These are phyloP conservation scores for Thalassiosira hispida DNA, from an alignment of 352 stramenopile species.

Conservation along the genomic window DNA sequence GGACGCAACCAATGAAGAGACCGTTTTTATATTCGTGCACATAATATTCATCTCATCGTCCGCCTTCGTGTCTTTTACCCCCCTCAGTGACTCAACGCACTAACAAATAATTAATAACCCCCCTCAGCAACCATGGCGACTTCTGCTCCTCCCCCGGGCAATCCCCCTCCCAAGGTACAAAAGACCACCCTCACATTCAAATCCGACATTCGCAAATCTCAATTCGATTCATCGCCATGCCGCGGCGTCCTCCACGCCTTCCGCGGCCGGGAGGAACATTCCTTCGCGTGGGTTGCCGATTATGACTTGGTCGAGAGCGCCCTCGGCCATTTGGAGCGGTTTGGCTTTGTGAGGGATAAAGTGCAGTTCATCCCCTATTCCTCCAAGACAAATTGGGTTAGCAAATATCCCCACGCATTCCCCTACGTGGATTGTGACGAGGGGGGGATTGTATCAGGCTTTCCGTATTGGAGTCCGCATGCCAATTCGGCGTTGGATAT, in stretches of 20 bases:
- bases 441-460: constrained; percentile 4
- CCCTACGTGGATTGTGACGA: constrained; percentile 26
- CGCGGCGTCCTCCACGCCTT: constrained; percentile 26
- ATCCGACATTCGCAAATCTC: constrained; percentile 30
- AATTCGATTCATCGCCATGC: background rate
- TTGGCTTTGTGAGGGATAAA: background rate
- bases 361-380: constrained; percentile 31
- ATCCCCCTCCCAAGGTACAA: constrained; percentile 15
- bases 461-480: constrained; percentile 19
- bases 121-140: background rate
- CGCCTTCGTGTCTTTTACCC: too few species aligned
- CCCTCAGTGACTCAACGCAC: too few species aligned
- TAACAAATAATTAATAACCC: background rate
- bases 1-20: too few species aligned
- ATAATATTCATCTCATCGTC: too few species aligned
- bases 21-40: too few species aligned
- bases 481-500: background rate
- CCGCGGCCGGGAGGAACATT: constrained; percentile 23
- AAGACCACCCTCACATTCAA: constrained; percentile 37
- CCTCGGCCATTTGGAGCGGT: background rate
- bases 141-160: background rate
- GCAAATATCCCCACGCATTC: constrained; percentile 31
- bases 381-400: constrained; percentile 14
- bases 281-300: constrained; percentile 38
- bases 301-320: constrained; percentile 4